Evolutionary conservation across 129 eudicot genomes (phyloP).

Genomic region (Sambucus nigra): DNA sequence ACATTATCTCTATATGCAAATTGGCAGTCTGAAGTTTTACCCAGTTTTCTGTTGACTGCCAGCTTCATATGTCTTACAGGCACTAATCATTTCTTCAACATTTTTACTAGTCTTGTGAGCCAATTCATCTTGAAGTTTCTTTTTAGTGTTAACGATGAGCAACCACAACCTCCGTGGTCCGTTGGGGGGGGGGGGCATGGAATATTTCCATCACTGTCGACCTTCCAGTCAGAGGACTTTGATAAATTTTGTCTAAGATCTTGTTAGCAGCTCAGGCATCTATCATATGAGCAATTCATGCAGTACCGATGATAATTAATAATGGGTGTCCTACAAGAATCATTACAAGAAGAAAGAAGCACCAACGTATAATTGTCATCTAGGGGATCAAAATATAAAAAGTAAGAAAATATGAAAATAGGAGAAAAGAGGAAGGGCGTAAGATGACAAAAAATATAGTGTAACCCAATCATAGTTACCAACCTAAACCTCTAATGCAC

Average conservation of each 20-base stretch:
- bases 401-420: too few species aligned
- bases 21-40: slow-evolving; percentile 22
- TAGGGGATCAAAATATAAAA: too few species aligned
- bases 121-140: too few species aligned
- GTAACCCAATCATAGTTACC: too few species aligned
- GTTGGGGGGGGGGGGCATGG: slow-evolving; percentile 76
- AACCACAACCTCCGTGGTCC: slow-evolving; percentile 77
- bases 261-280: slow-evolving; percentile 91
- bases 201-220: slow-evolving; percentile 53
- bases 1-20: slow-evolving; percentile 41
- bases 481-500: too few species aligned
- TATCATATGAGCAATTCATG: slow-evolving; percentile 71
- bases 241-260: slow-evolving; percentile 44
- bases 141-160: slow-evolving; percentile 39
- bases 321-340: too few species aligned
- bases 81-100: slow-evolving; percentile 88
- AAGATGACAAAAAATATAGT: too few species aligned
- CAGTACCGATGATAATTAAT: slow-evolving; percentile 96
- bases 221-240: too few species aligned
- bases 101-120: slow-evolving; percentile 94
- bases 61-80: slow-evolving; percentile 51
- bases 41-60: slow-evolving; percentile 17
- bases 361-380: too few species aligned
- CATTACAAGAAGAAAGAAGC: too few species aligned
- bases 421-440: too few species aligned